Evolutionary conservation across 2,329 filamentous ascomycete genomes (phyloP).

Genomic region (Kalmusia sp.): DNA sequence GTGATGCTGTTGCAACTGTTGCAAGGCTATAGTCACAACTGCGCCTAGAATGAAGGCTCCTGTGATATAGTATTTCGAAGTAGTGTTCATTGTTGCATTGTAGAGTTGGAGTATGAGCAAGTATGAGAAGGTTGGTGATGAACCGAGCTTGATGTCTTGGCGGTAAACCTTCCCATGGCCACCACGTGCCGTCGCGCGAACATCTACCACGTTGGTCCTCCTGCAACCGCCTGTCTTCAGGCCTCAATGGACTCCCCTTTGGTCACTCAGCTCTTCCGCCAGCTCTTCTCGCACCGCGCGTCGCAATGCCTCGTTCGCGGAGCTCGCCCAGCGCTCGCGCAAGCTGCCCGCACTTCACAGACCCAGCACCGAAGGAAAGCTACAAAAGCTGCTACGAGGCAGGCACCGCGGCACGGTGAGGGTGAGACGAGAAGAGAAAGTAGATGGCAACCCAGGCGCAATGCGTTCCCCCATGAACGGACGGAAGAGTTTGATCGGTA

Average conservation of each 20-base stretch:
- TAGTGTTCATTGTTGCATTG: conserved; percentile 38
- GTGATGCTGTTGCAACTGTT: conserved; percentile 11
- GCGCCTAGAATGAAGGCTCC: conserved; percentile 80
- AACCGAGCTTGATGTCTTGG: conserved; percentile 40
- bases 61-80: conserved; percentile 65
- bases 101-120: conserved; percentile 3
- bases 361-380: conserved; percentile 40
- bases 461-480: conserved; percentile 78
- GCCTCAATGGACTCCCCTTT: conserved; percentile 80
- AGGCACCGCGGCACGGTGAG: conserved; percentile 24
- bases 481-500: conserved; percentile 81
- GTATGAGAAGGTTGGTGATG: conserved; percentile 18
- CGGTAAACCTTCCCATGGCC: conserved; percentile 15
- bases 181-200: conserved; percentile 32
- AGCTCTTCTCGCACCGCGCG: conserved; percentile 79
- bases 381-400: conserved; percentile 14
- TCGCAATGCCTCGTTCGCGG: conserved; percentile 60
- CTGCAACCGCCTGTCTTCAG: conserved; percentile 13
- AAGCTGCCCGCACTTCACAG: conserved; percentile 32
- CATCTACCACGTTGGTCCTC: conserved; percentile 20
- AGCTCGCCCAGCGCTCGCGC: conserved; percentile 46
- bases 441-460: conserved; percentile 85
- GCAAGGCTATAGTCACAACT: conserved; percentile 62
- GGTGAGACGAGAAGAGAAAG: conserved; percentile 63
- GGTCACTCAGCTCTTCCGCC: conserved; percentile 79